These are phyloP conservation scores for Eucalyptus victrix DNA, from an alignment of 345 rosid species.

Conservation along the genomic window DNA sequence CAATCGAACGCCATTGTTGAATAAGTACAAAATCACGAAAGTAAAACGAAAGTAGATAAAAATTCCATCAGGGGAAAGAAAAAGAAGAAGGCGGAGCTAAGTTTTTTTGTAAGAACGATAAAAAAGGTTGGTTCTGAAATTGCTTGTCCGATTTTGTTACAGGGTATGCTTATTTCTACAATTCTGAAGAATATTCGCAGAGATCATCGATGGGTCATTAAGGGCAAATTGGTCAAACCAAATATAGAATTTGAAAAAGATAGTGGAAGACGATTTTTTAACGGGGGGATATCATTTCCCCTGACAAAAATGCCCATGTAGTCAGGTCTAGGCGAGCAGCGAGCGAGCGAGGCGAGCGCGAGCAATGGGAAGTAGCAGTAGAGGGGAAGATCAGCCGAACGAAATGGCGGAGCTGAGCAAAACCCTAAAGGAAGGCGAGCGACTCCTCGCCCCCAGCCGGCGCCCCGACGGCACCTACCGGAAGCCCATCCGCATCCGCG, in stretches of 20 bases:
- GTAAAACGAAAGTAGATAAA: neutral
- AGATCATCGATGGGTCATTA: neutral
- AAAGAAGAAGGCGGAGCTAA: neutral
- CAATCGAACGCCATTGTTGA: neutral
- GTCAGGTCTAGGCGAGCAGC: neutral
- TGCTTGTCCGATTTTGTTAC: neutral
- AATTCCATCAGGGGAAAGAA: neutral
- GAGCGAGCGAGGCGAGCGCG: neutral
- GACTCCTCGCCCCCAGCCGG: constrained; percentile 71
- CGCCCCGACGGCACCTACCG: constrained; percentile 92
- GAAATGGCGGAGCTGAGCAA: constrained; percentile 65
- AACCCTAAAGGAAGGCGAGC: constrained; percentile 97
- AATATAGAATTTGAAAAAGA: neutral
- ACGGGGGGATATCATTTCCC: neutral
- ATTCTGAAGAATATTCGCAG: neutral
- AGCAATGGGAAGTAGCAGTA: constrained; percentile 16
- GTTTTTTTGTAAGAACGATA: neutral
- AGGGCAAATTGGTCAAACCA: neutral
- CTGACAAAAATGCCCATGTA: neutral
- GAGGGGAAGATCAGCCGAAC: constrained; percentile 31
- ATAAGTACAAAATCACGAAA: neutral
- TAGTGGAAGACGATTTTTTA: neutral
- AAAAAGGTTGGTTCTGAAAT: accelerated
- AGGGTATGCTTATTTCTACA: neutral
- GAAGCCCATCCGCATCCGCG: constrained; percentile 79